Base-by-base conservation (phyloP, 192 early-diverging fungal species). In the Podila epigama region DNA sequence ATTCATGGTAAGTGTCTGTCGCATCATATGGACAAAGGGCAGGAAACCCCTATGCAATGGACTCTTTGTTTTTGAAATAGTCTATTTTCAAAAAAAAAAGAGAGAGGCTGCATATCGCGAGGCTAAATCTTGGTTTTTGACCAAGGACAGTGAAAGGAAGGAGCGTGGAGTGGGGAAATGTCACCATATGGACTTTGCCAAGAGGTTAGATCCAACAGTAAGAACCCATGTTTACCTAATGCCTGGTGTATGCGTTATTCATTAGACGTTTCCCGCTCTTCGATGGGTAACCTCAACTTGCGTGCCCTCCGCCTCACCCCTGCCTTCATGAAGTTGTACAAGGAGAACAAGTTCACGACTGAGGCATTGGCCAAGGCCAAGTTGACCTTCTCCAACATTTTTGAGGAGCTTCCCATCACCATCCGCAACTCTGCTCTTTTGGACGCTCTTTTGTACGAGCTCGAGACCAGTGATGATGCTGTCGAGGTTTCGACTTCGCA, bases 321-420 rank as follows among this genome's bases (percentile, higher is more conserved):
- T 42, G 69, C 79, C 2, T 98, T 97, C 69, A 89, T 97, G 90
- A 88, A 91, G 55, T 79, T 96, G 51, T 93, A 93, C 81, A 83
- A 90, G 69, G 81, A 88, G 56, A 86, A 87, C 68, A 92, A 92
- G 79, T 98, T 98, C 81, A 93, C 93, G 11, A 91, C 93, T 53
- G 90, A 93, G 81, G 88, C 84, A 44, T 83, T 98, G 42, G 82
- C 87, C 29, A 84, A 90, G 42, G 82, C 91, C 63, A 91, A 94
- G 28, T 81, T 97, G 48, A 92, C 95, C 6, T 92, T 93, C 65
- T 92, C 89, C 39, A 89, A 90, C 67, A 89, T 99, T 53, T 91
- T 99, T 69, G 92, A 97, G 84, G 89, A 94, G 72, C 82, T 98
- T 53, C 96, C 95, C 28, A 85, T 99, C 60, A 82, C 88, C 28